phyloP scores from a whole-genome alignment of 805 yeast genomes.

The Maudiozyma turicensis region DNA sequence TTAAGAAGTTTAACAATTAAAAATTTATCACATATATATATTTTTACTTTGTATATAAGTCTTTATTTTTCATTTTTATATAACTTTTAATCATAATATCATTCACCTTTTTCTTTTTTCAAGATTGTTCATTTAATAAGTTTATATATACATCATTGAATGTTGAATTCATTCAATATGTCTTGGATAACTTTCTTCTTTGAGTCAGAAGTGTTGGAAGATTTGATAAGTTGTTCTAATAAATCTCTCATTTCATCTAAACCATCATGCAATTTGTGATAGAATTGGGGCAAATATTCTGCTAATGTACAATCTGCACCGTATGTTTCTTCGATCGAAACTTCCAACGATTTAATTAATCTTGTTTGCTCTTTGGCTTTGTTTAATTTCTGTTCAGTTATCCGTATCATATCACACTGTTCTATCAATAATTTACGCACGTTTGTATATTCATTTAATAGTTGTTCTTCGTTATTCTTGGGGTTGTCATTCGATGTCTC shows the following conservation, averaged over 20 bases:
- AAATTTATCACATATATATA: not conserved
- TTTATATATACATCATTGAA: not conserved
- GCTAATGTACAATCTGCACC: slow-evolving; percentile 1
- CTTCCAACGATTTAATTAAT: slow-evolving; percentile 4
- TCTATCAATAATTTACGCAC: slow-evolving; percentile 13
- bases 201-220: slow-evolving; percentile 2
- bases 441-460: slow-evolving; percentile 19
- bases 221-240: slow-evolving; percentile 14
- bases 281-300: slow-evolving; percentile 10
- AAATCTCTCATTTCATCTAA: slow-evolving; percentile 10
- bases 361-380: slow-evolving; percentile 4
- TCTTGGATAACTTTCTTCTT: not conserved
- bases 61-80: not conserved
- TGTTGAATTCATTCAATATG: slow-evolving; percentile 1
- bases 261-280: slow-evolving; percentile 4
- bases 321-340: slow-evolving; percentile 5
- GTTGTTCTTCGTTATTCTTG: slow-evolving; percentile 5
- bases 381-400: slow-evolving; percentile 7
- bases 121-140: not conserved
- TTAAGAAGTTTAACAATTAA: slow-evolving; percentile 32
- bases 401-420: slow-evolving; percentile 13
- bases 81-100: not conserved
- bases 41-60: not conserved
- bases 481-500: not conserved
- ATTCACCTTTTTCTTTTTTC: not conserved